Percentiles rank a stretch among this genome's conserved stretches.
Conservation (phyloP, 75 land plant genomes). For the Isoetes taiwanensis region DNA sequence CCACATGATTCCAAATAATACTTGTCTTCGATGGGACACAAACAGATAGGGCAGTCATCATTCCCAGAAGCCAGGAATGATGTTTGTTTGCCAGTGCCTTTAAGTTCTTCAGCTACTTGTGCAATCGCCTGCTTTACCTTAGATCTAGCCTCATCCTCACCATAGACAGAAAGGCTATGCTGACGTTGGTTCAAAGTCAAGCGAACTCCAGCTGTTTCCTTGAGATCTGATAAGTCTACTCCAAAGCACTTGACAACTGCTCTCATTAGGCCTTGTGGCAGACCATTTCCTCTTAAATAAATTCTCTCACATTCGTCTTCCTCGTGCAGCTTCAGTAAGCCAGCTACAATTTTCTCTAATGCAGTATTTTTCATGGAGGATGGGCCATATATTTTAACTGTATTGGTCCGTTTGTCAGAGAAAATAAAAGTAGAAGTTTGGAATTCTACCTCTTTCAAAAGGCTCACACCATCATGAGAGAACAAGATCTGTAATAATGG, state of each 20-base stretch:
- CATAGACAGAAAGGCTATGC: constrained; percentile 36
- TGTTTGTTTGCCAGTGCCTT: no score
- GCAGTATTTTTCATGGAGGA: constrained; percentile 20
- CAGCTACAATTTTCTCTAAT: constrained; percentile 22
- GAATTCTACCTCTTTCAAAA: constrained; percentile 26
- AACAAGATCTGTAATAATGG: constrained; percentile 29
- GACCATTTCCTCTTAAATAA: constrained; percentile 30
- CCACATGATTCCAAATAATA: constrained; percentile 44
- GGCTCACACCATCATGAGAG: constrained; percentile 39
- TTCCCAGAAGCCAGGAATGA: constrained; percentile 8
- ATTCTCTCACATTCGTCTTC: constrained; percentile 37
- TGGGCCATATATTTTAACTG: constrained; percentile 44
- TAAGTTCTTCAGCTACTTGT: constrained; percentile 17
- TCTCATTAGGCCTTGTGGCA: constrained; percentile 49
- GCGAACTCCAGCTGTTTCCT: constrained; percentile 34
- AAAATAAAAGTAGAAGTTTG: constrained; percentile 47
- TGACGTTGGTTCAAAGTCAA: constrained; percentile 33
- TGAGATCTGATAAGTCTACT: constrained; percentile 49
- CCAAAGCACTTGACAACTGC: constrained; percentile 48
- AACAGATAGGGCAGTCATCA: constrained; percentile 48
- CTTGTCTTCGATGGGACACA: constrained; percentile 56
- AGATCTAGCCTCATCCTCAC: constrained; percentile 35
- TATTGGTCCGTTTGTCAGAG: constrained; percentile 33
- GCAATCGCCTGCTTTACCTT: constrained; percentile 30
- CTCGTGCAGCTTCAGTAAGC: constrained; percentile 32